phyloP scores from a whole-genome alignment of 225 moss, liverwort and hornwort species.

The Physcomitrium patens region DNA sequence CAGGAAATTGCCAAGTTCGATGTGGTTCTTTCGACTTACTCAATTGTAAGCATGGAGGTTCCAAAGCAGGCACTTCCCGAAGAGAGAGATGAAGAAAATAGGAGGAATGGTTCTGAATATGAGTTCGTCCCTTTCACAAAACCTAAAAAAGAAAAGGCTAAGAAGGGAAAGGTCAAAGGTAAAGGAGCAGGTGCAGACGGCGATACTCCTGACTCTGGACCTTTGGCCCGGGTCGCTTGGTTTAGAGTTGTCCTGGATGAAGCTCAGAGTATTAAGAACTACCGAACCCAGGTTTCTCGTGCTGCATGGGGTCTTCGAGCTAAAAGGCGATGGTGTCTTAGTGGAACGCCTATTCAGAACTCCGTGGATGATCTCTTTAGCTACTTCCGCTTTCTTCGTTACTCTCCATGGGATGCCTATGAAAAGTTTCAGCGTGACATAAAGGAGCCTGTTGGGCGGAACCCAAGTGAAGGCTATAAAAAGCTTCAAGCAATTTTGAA shows the following conservation, averaged over 20 bases:
- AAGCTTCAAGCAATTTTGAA: constrained; percentile 71
- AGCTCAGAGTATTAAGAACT: constrained; percentile 98
- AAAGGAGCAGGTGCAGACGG: constrained; percentile 69
- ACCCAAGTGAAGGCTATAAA: constrained; percentile 76
- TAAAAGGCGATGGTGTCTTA: constrained; percentile 96
- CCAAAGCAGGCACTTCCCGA: constrained; percentile 87
- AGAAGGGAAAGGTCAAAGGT: constrained; percentile 65
- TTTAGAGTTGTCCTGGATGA: constrained; percentile 97
- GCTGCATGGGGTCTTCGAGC: constrained; percentile 97
- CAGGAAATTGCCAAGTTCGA: constrained; percentile 89
- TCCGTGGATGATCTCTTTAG: constrained; percentile 95
- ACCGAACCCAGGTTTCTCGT: constrained; percentile 92
- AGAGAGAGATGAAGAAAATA: constrained; percentile 70
- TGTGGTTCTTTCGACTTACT: constrained; percentile 93
- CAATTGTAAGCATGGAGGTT: constrained; percentile 98
- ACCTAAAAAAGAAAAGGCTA: constrained; percentile 69
- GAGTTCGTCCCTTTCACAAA: constrained; percentile 57
- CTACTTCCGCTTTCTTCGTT: constrained; percentile 96
- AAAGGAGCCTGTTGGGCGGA: constrained; percentile 81
- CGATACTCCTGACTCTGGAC: constrained; percentile 76
- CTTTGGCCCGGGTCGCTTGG: constrained; percentile 94
- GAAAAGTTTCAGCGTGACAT: constrained; percentile 82
- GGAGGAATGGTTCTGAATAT: constrained; percentile 43
- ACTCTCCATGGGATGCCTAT: constrained; percentile 83
- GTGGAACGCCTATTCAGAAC: constrained; percentile 98